Evolutionary conservation across 1,284 basidiomycete genomes (phyloP), one percentile per base, ranked within the genome.

Genomic region (Mrakiaceae sp.): DNA sequence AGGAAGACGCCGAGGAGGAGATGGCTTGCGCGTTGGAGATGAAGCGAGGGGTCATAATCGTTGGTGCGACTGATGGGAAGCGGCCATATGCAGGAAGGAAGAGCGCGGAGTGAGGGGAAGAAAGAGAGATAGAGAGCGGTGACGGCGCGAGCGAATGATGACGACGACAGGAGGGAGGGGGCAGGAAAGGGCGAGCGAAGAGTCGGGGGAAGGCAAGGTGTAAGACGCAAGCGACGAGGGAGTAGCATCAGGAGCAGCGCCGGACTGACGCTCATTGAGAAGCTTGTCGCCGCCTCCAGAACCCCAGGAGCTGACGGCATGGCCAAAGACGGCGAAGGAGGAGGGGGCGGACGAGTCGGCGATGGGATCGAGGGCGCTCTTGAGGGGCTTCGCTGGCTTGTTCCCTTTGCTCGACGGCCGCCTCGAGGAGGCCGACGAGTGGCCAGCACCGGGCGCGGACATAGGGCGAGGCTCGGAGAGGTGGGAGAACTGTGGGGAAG

Each of bases 301-400:
- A 49, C n/a, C 27, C 43, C 16, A 60, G 60, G 42, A 66, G 49
- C 49, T 62, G 50, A 66, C 60, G 6, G 62, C 62, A 10, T 63
- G 54, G 3, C 62, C 62, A 40, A 63, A 16, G 39, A 66, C 64
- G 3, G 64, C 64, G 46, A 66, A 53, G 42, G 54, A 55, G 9
- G 64, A 66, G 7, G 64, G 64, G 5, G 57, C 42, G 14, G 60
- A 44, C 47, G 44, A 48, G 46, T 60, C 59, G 0, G 64, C 57
- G 54, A 66, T 66, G 8, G 64, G 64, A 16, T 66, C 64, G 46
- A 66, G 60, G 40, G 64, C 64, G 10, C 60, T 43, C 51, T 49
- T 62, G 55, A 66, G 49, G 47, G 63, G 50, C 63, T 39, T 59
- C 12, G 16, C 14, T 3, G 16, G 14, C 43, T 27, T 12, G 44